Conservation (phyloP, 2,329 filamentous ascomycete genomes). For the Gaeumannomyces tritici region DNA sequence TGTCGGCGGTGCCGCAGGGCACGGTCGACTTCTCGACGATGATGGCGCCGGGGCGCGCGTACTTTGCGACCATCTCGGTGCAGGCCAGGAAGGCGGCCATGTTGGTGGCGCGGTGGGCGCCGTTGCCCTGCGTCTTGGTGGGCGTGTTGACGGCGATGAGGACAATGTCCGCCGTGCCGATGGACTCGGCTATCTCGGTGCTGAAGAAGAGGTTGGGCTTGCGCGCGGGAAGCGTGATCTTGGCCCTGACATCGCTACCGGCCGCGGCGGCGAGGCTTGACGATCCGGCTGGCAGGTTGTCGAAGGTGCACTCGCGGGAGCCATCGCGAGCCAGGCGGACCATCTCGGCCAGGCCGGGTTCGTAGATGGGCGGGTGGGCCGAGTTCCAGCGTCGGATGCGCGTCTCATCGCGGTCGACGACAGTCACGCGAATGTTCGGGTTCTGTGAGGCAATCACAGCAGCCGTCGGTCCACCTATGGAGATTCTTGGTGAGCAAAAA, state of each 20-base stretch:
- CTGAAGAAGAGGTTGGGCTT: slow-evolving; percentile 65
- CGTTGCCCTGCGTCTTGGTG: slow-evolving; percentile 61
- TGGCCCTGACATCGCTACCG: neutral
- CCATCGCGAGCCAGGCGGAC: slow-evolving; percentile 56
- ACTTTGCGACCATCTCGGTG: slow-evolving; percentile 54
- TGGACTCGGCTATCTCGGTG: slow-evolving; percentile 50
- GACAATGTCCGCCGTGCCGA: slow-evolving; percentile 61
- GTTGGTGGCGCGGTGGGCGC: slow-evolving; percentile 62
- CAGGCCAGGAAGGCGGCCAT: slow-evolving; percentile 65
- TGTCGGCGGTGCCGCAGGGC: slow-evolving; percentile 63
- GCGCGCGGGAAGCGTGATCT: slow-evolving; percentile 28
- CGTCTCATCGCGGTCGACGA: slow-evolving; percentile 59
- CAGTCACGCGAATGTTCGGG: slow-evolving; percentile 59
- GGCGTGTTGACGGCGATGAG: slow-evolving; percentile 73
- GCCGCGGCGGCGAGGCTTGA: too few relatives aligned
- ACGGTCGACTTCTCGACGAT: slow-evolving; percentile 79
- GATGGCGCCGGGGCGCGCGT: slow-evolving; percentile 58
- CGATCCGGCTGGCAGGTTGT: slow-evolving; percentile 20
- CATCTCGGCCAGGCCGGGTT: slow-evolving; percentile 60
- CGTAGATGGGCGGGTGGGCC: slow-evolving; percentile 63
- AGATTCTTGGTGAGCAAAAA: neutral
- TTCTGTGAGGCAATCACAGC: slow-evolving; percentile 68
- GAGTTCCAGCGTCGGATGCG: slow-evolving; percentile 69
- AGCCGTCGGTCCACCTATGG: slow-evolving; percentile 62
- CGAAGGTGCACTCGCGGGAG: slow-evolving; percentile 31